Conservation (phyloP, 2,329 filamentous ascomycete genomes). For the Lecanicillium sp. region DNA sequence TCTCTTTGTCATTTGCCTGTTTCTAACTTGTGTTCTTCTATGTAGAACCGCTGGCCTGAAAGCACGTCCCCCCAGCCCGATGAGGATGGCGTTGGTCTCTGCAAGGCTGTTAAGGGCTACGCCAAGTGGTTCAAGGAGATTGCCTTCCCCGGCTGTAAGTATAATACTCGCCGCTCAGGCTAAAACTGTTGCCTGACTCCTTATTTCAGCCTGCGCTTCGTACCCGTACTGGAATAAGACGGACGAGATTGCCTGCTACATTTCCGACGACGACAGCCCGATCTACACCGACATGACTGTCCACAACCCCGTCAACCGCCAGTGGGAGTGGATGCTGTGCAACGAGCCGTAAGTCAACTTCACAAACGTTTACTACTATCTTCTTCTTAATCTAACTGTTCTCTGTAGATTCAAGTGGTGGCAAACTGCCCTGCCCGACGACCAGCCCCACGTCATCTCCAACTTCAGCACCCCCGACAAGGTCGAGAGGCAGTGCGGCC, state of each 20-base stretch:
- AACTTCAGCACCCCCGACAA: neutral
- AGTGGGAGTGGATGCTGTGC: constrained; percentile 56
- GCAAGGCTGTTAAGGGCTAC: constrained; percentile 45
- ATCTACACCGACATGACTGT: constrained; percentile 42
- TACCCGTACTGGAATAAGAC: constrained; percentile 35
- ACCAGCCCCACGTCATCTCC: constrained; percentile 36
- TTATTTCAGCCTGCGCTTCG: constrained; percentile 29
- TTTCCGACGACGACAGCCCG: constrained; percentile 39
- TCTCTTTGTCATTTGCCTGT: too few relatives aligned
- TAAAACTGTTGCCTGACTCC: neutral
- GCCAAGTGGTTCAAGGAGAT: constrained; percentile 42
- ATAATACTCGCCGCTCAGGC: neutral
- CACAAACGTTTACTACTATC: constrained; percentile 14
- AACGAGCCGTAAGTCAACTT: constrained; percentile 43
- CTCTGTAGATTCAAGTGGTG: constrained; percentile 24
- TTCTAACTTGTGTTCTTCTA: neutral
- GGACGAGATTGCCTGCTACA: constrained; percentile 39
- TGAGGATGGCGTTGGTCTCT: constrained; percentile 40
- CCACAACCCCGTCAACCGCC: constrained; percentile 37
- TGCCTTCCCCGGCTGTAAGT: constrained; percentile 40
- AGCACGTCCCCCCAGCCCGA: constrained; percentile 8
- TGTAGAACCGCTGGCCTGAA: constrained; percentile 4
- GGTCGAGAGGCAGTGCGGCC: neutral
- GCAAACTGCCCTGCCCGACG: constrained; percentile 30
- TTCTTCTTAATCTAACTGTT: neutral